Conservation (phyloP, 257 asterid genomes). For the Nicotiana tabacum region DNA sequence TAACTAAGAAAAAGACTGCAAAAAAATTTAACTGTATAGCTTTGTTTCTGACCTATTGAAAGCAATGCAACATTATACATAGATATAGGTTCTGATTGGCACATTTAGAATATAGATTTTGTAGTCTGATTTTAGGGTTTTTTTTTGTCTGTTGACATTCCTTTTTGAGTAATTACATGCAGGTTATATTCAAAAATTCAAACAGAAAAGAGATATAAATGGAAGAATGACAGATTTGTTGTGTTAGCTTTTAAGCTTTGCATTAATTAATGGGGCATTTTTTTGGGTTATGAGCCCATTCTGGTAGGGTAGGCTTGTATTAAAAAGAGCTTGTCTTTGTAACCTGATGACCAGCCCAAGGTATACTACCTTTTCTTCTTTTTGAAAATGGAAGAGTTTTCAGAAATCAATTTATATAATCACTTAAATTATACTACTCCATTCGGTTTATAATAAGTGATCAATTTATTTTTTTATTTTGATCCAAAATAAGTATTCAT, state of each 20-base stretch:
- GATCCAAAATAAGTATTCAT: no score
- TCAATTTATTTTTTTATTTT: no score
- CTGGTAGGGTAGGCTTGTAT: no score
- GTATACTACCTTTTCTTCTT: no score
- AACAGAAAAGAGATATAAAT: background rate
- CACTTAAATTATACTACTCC: no score
- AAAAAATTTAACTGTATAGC: background rate
- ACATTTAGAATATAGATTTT: constrained; percentile 5
- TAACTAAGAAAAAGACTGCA: background rate
- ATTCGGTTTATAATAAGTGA: no score
- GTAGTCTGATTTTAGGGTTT: background rate
- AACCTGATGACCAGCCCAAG: no score
- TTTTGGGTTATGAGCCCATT: no score
- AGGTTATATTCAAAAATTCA: background rate
- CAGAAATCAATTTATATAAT: no score
- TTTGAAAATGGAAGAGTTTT: no score
- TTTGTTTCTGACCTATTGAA: constrained; percentile 3
- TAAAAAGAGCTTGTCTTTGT: no score
- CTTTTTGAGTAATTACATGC: background rate
- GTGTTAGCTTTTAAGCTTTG: background rate
- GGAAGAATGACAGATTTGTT: background rate
- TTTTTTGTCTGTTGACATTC: background rate
- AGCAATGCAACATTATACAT: constrained; percentile 8
- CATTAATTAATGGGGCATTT: background rate
- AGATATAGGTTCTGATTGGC: background rate